Base-by-base conservation (phyloP, 2,329 filamentous ascomycete genomes). In the Emergomyces pasteurianus region DNA sequence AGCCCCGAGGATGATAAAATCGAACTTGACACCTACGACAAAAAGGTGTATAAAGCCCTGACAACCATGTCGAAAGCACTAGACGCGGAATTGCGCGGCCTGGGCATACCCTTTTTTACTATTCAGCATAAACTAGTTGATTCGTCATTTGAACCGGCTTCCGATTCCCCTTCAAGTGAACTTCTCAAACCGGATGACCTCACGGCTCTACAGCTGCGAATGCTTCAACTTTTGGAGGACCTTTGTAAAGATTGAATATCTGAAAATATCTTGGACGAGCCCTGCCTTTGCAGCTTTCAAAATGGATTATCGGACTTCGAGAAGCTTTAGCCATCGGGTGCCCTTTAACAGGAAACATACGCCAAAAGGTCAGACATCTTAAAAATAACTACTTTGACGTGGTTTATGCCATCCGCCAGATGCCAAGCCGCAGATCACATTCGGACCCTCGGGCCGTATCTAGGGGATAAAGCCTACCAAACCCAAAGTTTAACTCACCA, bases 51-150 rank as follows among this genome's bases (percentile, higher is more conserved):
- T 65, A 78, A 75, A 60, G 84, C 84, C 2, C 80, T 81, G 58
- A 72, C 73, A 47, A 75, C 81, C 12, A 86, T 88, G 85, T 78
- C 81, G 0, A 75, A 77, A n/a, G 79, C 80, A 16, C 82, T 86
- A 71, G 77, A 75, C 7, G 70, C 72, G 1, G 82, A 83, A 64
- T 70, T 88, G 54, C 81, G 81, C 61, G 74, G 71, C 8, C 69
- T 87, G 38, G 83, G 81, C 9, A 79, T 86, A 42, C 84, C 84
- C 0, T 86, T 86, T 68, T 86, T 85, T 67, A 80, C 79, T 6
- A 79, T 81, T 34, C 76, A 74, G 60, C 65, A 72, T 47, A 73
- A 76, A 12, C 66, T 81, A 40, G 71, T 83, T 36, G 10, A 36
- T 52, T 9, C 26, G 26, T 31, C 60, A 21, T 28, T 23, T 10